These are phyloP conservation scores for Cladobotryum protrusum DNA, from an alignment of 2,329 filamentous ascomycete species.

Conservation along the genomic window DNA sequence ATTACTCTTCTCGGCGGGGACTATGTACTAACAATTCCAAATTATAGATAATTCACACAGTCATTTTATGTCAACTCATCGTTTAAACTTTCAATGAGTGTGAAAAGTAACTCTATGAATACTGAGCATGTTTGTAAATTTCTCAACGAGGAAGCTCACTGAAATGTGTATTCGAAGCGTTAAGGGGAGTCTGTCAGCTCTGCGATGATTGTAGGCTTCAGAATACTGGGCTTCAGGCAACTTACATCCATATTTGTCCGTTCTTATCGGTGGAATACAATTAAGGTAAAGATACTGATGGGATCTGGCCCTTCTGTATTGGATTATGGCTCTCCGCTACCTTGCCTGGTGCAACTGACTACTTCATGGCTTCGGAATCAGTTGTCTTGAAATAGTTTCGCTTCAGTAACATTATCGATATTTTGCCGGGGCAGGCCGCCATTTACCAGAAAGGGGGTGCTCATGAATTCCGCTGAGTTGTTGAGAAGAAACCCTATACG, in stretches of 20 bases:
- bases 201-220: constrained; percentile 11
- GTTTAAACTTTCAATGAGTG: too few species aligned
- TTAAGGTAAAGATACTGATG: constrained; percentile 36
- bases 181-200: constrained; percentile 7
- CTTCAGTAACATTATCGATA: constrained; percentile 69
- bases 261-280: too few species aligned
- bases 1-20: too few species aligned
- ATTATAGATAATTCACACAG: too few species aligned
- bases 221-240: too few species aligned
- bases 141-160: too few species aligned
- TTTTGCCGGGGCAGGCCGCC: constrained; percentile 77
- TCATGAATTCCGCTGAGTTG: constrained; percentile 71
- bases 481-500: constrained; percentile 60
- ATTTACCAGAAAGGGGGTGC: constrained; percentile 73
- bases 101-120: too few species aligned
- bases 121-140: too few species aligned
- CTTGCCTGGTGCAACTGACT: constrained; percentile 61
- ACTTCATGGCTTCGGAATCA: constrained; percentile 87
- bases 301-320: constrained; percentile 75
- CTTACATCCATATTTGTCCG: too few species aligned
- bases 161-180: constrained; percentile 4
- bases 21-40: too few species aligned
- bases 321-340: constrained; percentile 65
- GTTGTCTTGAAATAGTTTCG: constrained; percentile 77
- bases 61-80: too few species aligned